Evolutionary conservation across 2,329 filamentous ascomycete species (phyloP).

Genomic region (Tolypocladium tundrense): DNA sequence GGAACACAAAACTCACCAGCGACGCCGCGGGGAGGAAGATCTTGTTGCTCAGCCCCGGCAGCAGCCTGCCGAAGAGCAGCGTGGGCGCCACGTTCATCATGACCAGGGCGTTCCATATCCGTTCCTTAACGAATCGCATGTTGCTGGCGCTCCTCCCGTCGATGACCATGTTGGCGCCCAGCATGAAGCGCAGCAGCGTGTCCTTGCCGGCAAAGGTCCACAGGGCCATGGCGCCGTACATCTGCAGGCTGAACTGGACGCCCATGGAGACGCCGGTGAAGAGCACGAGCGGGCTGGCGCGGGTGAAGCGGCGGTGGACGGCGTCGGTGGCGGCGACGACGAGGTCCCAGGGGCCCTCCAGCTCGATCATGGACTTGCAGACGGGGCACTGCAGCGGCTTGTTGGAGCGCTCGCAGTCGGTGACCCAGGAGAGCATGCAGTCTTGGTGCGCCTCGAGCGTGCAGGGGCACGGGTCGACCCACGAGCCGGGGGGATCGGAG

Average conservation of each 20-base stretch:
- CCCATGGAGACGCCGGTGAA: conserved; percentile 45
- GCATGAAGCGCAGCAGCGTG: conserved; percentile 30
- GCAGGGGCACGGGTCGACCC: conserved; percentile 86
- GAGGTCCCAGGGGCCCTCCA: conserved; percentile 64
- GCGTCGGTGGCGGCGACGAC: conserved; percentile 57
- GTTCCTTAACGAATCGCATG: conserved; percentile 15
- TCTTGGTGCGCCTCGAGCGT: conserved; percentile 83
- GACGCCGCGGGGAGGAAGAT: conserved; percentile 30
- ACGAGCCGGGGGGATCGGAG: conserved; percentile 39
- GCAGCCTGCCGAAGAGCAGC: conserved; percentile 31
- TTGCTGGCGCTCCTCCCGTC: conserved; percentile 13
- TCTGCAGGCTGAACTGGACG: conserved; percentile 38
- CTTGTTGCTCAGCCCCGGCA: conserved; percentile 31
- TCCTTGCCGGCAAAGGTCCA: conserved; percentile 41
- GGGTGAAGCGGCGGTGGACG: conserved; percentile 44
- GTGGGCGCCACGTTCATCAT: conserved; percentile 36
- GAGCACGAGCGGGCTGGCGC: conserved; percentile 52
- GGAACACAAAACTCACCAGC: conserved; percentile 21
- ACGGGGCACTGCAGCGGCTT: conserved; percentile 74
- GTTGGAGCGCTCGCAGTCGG: conserved; percentile 64
- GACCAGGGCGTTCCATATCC: conserved; percentile 21
- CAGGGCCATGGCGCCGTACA: conserved; percentile 42
- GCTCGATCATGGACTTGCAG: conserved; percentile 71
- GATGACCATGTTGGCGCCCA: conserved; percentile 20
- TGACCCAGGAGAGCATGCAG: conserved; percentile 85